Evolutionary conservation across 257 asterid genomes (phyloP), one percentile per base, ranked within the genome.

Genomic region (Avicennia marina): DNA sequence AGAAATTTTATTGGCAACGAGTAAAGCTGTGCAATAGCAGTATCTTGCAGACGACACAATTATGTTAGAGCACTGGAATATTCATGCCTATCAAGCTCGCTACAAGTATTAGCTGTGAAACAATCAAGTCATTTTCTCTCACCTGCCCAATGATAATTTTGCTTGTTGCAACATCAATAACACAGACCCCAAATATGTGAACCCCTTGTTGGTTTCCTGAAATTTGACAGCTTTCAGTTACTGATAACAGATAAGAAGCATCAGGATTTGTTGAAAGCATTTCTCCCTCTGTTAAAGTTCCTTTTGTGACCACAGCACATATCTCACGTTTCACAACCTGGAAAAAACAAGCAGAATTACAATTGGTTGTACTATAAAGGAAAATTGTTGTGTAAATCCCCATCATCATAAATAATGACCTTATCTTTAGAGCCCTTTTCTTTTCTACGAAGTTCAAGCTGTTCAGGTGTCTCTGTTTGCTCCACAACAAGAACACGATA

Each of bases 401-500:
- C n/a, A n/a, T n/a, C n/a, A n/a, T n/a, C n/a, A n/a, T n/a, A n/a
- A n/a, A n/a, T n/a, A 49, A 39, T 56, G 52, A 88, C 98, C 97
- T 88, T 91, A 77, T 91, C 98, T 72, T 88, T 91, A 22, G 87
- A 76, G 62, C 98, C 98, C 41, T 67, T 70, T 69, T 91, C 93
- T 67, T 67, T 82, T 59, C 98, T 85, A 68, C 98, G 98, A 68
- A 75, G 53, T 72, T 86, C 98, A 70, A 83, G 95, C 78, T 91
- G 97, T 59, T 86, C 94, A 51, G 98, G 98, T 55, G 97, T 91
- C 83, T 91, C 98, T 20, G 95, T 91, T 75, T 91, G 98, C 85
- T 91, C 98, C 76, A 91, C 95, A 60, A 85, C 95, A 70, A 88
- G 97, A 74, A 91, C 83, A 13, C 98, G 94, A 42, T 85, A 88